These are phyloP conservation scores for Prunus mira DNA, from an alignment of 306 rosid species.

Conservation along the genomic window DNA sequence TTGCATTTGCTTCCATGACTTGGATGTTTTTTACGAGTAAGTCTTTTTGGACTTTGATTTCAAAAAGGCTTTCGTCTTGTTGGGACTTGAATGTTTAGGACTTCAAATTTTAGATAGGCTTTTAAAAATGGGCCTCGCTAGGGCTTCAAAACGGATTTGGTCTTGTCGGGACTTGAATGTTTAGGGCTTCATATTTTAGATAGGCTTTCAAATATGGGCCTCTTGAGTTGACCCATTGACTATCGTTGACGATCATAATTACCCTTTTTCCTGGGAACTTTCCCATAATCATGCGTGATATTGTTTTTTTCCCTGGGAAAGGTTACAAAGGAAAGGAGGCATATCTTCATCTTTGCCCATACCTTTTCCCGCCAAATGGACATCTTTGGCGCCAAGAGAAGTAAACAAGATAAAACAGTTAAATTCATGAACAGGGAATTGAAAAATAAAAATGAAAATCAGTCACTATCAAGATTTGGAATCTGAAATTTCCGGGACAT, in stretches of 20 bases:
- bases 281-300: conserved; percentile 1
- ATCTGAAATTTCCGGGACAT: neutral
- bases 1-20: neutral
- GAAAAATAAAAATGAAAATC: neutral
- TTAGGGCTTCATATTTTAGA: neutral
- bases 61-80: neutral
- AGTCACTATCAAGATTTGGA: neutral
- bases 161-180: neutral
- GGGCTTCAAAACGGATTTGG: neutral
- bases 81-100: neutral
- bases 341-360: neutral
- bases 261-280: neutral
- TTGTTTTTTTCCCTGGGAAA: neutral
- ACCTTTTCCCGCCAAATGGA: conserved; percentile 12
- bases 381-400: conserved; percentile 1
- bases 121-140: too few species aligned
- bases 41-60: neutral
- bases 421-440: neutral
- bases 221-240: neutral
- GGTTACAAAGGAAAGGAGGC: neutral
- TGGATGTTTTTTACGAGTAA: neutral
- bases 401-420: neutral
- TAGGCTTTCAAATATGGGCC: neutral
- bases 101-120: neutral
- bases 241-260: neutral